Evolutionary conservation across 2,329 filamentous ascomycete genomes (phyloP).

Genomic region (Aspergillus tubingensis): DNA sequence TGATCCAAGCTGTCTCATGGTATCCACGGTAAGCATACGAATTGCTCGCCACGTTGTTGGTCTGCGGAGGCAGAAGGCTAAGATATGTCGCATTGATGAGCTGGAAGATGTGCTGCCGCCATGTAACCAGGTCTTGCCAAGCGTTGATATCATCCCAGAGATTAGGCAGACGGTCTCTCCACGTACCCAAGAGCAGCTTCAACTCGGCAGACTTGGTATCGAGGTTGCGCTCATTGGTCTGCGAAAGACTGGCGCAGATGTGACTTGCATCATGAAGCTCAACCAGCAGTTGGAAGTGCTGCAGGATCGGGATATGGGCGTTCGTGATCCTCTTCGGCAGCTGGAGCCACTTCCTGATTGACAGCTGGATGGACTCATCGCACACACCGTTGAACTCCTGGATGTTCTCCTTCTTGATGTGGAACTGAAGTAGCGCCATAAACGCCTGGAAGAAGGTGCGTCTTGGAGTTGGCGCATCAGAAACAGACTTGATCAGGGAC

Average conservation of each 20-base stretch:
- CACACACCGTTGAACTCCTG: conserved; percentile 86
- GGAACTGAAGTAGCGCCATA: conserved; percentile 91
- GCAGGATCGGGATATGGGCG: conserved; percentile 89
- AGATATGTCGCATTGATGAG: conserved; percentile 96
- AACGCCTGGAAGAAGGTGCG: conserved; percentile 98
- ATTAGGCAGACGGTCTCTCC: conserved; percentile 93
- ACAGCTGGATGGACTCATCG: conserved; percentile 95
- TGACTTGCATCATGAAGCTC: conserved; percentile 97
- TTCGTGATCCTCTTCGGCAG: conserved; percentile 91
- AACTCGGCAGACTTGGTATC: conserved; percentile 95
- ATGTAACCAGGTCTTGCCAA: conserved; percentile 99
- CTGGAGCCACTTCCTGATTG: conserved; percentile 98
- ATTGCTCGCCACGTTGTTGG: conserved; percentile 80
- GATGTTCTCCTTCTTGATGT: conserved; percentile 79
- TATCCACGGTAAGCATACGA: conserved; percentile 97
- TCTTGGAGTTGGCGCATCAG: conserved; percentile 92
- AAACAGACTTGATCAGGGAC: conserved; percentile 91
- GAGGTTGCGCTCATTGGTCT: conserved; percentile 80
- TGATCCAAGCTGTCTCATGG: conserved; percentile 99
- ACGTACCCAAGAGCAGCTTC: conserved; percentile 88
- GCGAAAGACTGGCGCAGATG: conserved; percentile 86
- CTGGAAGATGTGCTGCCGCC: conserved; percentile 98
- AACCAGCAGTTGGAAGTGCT: conserved; percentile 97
- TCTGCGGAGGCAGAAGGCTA: conserved; percentile 74
- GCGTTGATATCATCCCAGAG: conserved; percentile 99